These are phyloP conservation scores for Candida ipomoeae DNA, from an alignment of 805 yeast species.

Conservation along the genomic window DNA sequence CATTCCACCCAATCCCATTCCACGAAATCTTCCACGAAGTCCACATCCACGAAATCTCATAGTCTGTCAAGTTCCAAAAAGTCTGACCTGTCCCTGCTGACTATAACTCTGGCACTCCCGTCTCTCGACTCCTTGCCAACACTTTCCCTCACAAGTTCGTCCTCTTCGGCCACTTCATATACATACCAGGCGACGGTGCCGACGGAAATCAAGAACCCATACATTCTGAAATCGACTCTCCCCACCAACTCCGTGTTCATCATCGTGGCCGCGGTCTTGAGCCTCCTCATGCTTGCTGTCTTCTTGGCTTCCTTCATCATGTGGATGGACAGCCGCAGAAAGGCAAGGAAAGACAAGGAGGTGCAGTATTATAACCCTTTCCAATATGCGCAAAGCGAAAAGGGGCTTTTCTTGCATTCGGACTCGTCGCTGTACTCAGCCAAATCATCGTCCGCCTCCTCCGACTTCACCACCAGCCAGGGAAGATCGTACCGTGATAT, in stretches of 20 bases:
- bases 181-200: slow-evolving; percentile 12
- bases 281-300: slow-evolving; percentile 20
- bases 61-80: too few species aligned
- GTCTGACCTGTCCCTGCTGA: neutral
- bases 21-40: neutral
- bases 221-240: slow-evolving; percentile 19
- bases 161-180: slow-evolving; percentile 7
- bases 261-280: slow-evolving; percentile 17
- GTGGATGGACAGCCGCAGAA: slow-evolving; percentile 12
- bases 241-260: slow-evolving; percentile 42
- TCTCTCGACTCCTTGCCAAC: slow-evolving; percentile 11
- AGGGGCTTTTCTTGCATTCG: slow-evolving; percentile 4
- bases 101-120: neutral
- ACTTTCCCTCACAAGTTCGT: slow-evolving; percentile 19
- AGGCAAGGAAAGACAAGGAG: slow-evolving; percentile 32
- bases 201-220: slow-evolving; percentile 14
- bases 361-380: slow-evolving; percentile 22
- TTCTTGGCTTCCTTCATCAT: slow-evolving; percentile 20
- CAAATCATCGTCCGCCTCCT: neutral
- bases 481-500: slow-evolving; percentile 24
- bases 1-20: too few species aligned
- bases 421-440: slow-evolving; percentile 21
- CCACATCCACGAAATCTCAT: neutral
- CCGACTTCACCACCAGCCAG: slow-evolving; percentile 1
- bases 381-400: slow-evolving; percentile 4